Evolutionary conservation across 2,329 filamentous ascomycete genomes (phyloP), one percentile per base, ranked within the genome.

Genomic region (Aureobasidium sp.): DNA sequence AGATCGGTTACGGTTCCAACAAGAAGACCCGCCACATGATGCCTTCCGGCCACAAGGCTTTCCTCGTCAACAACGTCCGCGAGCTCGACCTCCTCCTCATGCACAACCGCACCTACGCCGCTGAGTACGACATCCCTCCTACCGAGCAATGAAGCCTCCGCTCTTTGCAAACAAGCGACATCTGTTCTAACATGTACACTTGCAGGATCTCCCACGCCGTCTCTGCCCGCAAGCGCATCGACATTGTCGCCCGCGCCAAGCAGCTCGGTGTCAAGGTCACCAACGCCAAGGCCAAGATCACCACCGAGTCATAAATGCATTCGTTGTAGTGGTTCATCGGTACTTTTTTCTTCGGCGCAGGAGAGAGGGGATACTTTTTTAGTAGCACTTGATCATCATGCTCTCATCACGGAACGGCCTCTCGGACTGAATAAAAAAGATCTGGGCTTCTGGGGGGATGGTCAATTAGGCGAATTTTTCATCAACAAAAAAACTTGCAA

Each of bases 1-100:
- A 91, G 94, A 99, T 99, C 79, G 94, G 94, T 76, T 99, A 92
- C 79, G 92, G 94, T 73, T 94, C 90, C 82, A 97, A 97, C 90
- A 96, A 91, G 87, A 97, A 97, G 87, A 99, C 94, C 78, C 88
- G 90, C 77, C 93, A 95, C 86, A 88, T 97, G 88, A 96, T 91
- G 85, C 94, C 94, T 78, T 96, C 91, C 74, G 94, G 94, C 82
- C 93, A 97, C 89, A 97, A 97, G 88, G 90, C 93, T 70, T 99
- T 99, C 89, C 87, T 97, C 77, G 94, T 99, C 83, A 91, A 88
- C 88, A 99, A 99, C 86, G 80, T 86, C 80, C 86, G 88, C 78
- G 94, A 99, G 73, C 88, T 99, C 76, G 93, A 99, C 81, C 89
- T 99, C 68, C 88, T 99, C 76, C 85, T 99, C 74, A 99, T 99